A percentile compares a stretch with the other conserved stretches of the same genome.
Conservation (phyloP, 2,329 filamentous ascomycete species). For the Periconia sp. region DNA sequence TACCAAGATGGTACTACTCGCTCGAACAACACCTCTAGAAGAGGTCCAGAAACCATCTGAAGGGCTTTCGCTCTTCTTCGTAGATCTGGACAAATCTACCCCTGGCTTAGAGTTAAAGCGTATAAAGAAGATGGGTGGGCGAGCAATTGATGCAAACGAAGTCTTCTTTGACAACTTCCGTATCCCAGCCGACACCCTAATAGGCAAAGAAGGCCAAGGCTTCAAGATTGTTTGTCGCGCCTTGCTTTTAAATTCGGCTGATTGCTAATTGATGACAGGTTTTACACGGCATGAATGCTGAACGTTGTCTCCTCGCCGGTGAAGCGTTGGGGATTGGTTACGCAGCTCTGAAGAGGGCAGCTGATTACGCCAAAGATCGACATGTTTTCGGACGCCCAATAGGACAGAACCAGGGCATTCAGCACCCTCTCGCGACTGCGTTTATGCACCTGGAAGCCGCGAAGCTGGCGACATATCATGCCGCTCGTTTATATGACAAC, state of each 20-base stretch:
- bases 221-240: conserved; percentile 68
- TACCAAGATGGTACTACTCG: conserved; percentile 81
- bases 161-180: conserved; percentile 84
- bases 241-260: not conserved
- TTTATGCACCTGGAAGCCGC: conserved; percentile 68
- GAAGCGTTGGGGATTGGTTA: conserved; percentile 84
- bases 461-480: conserved; percentile 67
- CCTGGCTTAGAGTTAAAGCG: conserved; percentile 70
- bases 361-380: conserved; percentile 56
- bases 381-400: conserved; percentile 64
- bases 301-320: conserved; percentile 64
- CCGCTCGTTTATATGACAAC: conserved; percentile 63
- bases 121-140: conserved; percentile 86
- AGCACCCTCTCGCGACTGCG: conserved; percentile 64
- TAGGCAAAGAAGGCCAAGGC: conserved; percentile 76
- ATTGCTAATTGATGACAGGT: conserved; percentile 23
- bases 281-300: conserved; percentile 58
- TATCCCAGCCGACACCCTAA: conserved; percentile 67
- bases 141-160: conserved; percentile 83
- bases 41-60: conserved; percentile 73
- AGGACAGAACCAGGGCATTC: conserved; percentile 65
- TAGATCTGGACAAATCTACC: conserved; percentile 69
- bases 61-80: conserved; percentile 80
- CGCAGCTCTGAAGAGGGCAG: conserved; percentile 58
- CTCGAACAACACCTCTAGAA: conserved; percentile 73